Evolutionary conservation across 352 stramenopile genomes (phyloP).

Genomic region (Elongisporangium prolatum): DNA sequence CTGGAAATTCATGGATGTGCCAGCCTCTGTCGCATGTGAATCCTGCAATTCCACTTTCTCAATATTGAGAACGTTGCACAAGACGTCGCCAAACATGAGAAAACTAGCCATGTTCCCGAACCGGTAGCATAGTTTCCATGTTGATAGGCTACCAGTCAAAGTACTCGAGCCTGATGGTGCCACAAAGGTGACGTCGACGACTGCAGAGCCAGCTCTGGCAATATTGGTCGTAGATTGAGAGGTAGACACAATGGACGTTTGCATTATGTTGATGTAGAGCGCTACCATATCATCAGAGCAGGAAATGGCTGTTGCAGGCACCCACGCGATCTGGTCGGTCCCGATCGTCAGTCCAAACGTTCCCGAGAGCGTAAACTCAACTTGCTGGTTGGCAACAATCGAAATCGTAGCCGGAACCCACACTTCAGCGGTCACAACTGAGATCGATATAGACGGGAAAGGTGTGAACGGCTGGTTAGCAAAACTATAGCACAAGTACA

Average conservation of each 20-base stretch:
- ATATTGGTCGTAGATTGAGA: conserved; percentile 21
- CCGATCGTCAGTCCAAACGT: conserved; percentile 62
- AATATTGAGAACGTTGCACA: conserved; percentile 55
- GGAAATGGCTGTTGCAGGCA: conserved; percentile 34
- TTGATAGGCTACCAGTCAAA: conserved; percentile 20
- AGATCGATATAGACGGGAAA: conserved; percentile 26
- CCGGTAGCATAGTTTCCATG: conserved; percentile 69
- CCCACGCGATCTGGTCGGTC: conserved; percentile 54
- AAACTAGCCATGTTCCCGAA: conserved; percentile 47
- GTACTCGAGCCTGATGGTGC: conserved; percentile 9
- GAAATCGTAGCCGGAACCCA: conserved; percentile 40
- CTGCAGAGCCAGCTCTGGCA: conserved; percentile 28
- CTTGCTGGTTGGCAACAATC: conserved; percentile 45
- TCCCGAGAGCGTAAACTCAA: conserved; percentile 29
- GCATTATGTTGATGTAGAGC: conserved; percentile 34
- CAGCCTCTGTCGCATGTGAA: conserved; percentile 20
- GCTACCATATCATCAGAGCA: conserved; percentile 28
- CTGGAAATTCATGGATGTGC: conserved; percentile 47
- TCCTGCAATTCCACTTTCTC: conserved; percentile 30
- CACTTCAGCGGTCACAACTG: conserved; percentile 40
- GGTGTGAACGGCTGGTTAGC: conserved; percentile 48
- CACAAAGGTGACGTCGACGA: conserved; percentile 35
- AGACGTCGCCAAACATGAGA: conserved; percentile 59
- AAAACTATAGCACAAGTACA: conserved; percentile 68
- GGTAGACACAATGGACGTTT: conserved; percentile 23